Conservation (phyloP, 192 early-diverging fungal genomes). For the Coemansia furcata region DNA sequence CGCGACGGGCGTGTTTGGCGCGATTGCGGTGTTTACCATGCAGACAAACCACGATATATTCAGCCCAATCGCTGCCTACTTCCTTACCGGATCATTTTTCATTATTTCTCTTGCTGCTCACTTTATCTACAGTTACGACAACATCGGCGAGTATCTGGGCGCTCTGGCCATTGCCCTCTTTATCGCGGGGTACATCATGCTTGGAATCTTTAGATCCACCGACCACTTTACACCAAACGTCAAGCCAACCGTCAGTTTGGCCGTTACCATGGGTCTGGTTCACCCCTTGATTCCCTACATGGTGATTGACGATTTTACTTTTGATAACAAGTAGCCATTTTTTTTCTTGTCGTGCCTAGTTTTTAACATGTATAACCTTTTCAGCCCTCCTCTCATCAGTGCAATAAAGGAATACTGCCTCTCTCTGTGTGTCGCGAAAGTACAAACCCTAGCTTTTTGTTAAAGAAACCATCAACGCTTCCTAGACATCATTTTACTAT, state of each 20-base stretch:
- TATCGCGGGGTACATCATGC: background rate
- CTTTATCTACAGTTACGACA: background rate
- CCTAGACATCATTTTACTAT: background rate
- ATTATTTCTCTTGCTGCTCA: background rate
- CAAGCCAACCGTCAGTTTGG: slow-evolving; percentile 1
- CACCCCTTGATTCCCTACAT: background rate
- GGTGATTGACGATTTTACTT: background rate
- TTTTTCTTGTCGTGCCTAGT: background rate
- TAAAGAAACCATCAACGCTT: background rate
- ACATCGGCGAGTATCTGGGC: slow-evolving; percentile 1
- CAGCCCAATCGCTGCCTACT: background rate
- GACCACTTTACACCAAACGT: background rate
- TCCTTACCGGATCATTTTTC: background rate
- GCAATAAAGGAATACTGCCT: background rate
- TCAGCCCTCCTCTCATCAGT: background rate
- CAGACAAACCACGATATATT: background rate
- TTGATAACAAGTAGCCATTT: background rate
- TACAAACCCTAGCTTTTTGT: background rate
- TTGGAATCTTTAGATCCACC: background rate
- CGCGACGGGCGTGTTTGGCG: background rate
- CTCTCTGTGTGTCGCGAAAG: background rate
- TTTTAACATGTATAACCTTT: background rate
- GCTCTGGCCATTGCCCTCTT: slow-evolving; percentile 1
- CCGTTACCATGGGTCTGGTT: background rate
- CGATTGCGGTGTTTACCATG: slow-evolving; percentile 3